Base-by-base conservation (phyloP, 2,329 filamentous ascomycete genomes). In the Arthroderma sp. region DNA sequence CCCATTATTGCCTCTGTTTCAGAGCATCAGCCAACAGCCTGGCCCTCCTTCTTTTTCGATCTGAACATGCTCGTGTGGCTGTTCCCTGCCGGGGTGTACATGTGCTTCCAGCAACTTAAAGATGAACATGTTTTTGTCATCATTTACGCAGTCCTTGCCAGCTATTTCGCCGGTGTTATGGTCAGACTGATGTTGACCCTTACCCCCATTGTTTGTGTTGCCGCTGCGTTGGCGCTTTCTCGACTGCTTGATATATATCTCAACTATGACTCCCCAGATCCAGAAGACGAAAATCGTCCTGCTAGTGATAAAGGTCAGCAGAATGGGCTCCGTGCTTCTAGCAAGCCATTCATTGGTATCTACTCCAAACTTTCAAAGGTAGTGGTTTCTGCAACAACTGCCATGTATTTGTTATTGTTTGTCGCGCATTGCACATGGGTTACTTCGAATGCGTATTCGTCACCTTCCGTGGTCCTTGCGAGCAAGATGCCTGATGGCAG, bases 1-100 rank as follows among this genome's bases (percentile, higher is more conserved):
- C 91, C 91, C 49, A 98, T 98, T 61, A 98, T 98, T 63, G 91
- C 91, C 3, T 98, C 91, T n/a, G 91, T 98, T 39, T 98, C 91
- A 1, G 91, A 98, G 69, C 91, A 98, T 70, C 91, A 98, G 69
- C 91, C 91, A 44, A 98, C 91, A 33, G 91, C 91, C 37, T 98
- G 91, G 91, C 91, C 91, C 2, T 86, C 93, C 10, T 98, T 95
- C 75, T 98, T 98, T 73, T 98, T 98, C 65, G 91, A 98, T 59
- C 74, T 98, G 55, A 95, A 94, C 72, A 80, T 98, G 71, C 76
- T 98, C 58, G 94, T 98, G 68, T 98, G 91, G 91, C 79, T 98
- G 43, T 96, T 98, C 78, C 91, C 91, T 3, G 93, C 91, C 8
- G 91, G 91, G 66, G 87, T 98, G 47, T 98, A 96, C 70, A 81